phyloP scores from a whole-genome alignment of 129 eudicot genomes.

The Silybum marianum region DNA sequence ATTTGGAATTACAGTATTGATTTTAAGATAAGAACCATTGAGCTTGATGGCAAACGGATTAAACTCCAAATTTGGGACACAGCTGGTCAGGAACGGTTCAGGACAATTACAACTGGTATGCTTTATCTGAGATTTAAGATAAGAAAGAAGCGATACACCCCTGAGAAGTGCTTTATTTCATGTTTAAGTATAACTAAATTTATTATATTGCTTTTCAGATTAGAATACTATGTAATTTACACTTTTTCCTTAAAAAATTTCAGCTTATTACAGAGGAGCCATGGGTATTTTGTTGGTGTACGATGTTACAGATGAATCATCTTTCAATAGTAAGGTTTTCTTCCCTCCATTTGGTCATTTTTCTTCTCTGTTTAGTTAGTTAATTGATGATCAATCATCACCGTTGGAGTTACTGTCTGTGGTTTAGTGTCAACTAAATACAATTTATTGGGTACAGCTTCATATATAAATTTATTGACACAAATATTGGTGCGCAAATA shows the following conservation, averaged over 20 bases:
- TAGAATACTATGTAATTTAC: slow-evolving; percentile 12
- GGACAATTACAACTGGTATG: slow-evolving; percentile 63
- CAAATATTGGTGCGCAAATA: background rate
- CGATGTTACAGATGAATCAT: slow-evolving; percentile 87
- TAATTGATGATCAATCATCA: background rate
- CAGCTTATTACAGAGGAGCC: slow-evolving; percentile 92
- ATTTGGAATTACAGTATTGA: slow-evolving; percentile 43
- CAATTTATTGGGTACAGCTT: background rate
- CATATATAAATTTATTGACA: background rate
- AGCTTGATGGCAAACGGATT: slow-evolving; percentile 69
- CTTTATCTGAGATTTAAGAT: background rate
- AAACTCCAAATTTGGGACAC: slow-evolving; percentile 78
- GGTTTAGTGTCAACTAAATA: background rate
- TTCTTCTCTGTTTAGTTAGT: background rate
- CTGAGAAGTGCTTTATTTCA: background rate
- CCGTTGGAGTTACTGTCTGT: background rate
- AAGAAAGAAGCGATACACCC: background rate
- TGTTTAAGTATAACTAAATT: background rate
- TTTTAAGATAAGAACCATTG: slow-evolving; percentile 54
- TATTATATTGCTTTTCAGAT: slow-evolving; percentile 11
- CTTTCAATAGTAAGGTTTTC: slow-evolving; percentile 81
- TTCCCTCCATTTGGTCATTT: background rate
- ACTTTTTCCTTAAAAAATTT: background rate
- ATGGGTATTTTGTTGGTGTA: slow-evolving; percentile 91
- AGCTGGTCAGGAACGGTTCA: slow-evolving; percentile 69